Evolutionary conservation across 441 rosid genomes (phyloP).

Genomic region (Arabidopsis hybrid): DNA sequence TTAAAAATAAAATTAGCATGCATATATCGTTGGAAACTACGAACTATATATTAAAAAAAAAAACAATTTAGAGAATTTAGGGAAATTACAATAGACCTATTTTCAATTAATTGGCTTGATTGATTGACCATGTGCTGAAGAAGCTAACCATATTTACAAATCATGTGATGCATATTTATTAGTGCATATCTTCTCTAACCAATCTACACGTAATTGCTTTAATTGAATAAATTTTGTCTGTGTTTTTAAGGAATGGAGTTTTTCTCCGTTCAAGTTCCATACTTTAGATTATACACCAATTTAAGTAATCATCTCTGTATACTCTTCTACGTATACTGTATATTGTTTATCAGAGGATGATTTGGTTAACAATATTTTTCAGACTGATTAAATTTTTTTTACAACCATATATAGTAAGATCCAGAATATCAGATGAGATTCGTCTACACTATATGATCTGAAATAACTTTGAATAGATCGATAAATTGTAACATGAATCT

Average conservation of each 20-base stretch:
- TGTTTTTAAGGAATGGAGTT: not conserved
- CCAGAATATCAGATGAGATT: too few species aligned
- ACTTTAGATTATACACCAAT: not conserved
- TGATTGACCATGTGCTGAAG: slow-evolving; percentile 40
- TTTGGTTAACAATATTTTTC: too few species aligned
- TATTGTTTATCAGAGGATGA: too few species aligned
- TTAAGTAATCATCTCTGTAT: slow-evolving; percentile 3
- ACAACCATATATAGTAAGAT: too few species aligned
- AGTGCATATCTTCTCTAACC: slow-evolving; percentile 20
- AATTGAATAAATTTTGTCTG: not conserved
- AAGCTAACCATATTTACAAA: slow-evolving; percentile 21
- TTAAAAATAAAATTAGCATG: not conserved
- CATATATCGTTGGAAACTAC: not conserved
- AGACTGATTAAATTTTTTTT: too few species aligned
- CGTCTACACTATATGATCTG: too few species aligned
- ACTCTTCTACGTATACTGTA: not conserved
- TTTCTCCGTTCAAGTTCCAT: slow-evolving; percentile 3
- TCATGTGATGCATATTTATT: slow-evolving; percentile 42
- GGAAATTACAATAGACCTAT: not conserved
- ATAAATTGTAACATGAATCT: not conserved
- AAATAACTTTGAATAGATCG: not conserved
- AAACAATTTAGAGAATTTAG: too few species aligned
- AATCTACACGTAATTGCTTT: slow-evolving; percentile 33
- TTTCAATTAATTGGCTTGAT: slow-evolving; percentile 9
- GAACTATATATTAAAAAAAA: not conserved